These are phyloP conservation scores for Capillidium heterosporum DNA, from an alignment of 371 early-diverging fungal species.

Conservation along the genomic window DNA sequence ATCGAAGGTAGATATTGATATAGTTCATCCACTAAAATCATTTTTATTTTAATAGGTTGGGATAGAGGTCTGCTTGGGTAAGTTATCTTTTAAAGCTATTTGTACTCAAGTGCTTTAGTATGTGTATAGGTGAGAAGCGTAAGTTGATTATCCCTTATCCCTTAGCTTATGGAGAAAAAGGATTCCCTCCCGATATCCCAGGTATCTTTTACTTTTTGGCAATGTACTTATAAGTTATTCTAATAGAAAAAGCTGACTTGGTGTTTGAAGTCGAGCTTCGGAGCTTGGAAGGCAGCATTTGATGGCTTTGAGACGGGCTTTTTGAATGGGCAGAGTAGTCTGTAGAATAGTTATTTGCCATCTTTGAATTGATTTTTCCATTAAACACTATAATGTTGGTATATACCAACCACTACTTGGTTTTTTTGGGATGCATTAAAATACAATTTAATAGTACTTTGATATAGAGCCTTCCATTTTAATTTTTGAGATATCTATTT, in stretches of 20 bases:
- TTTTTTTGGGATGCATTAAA: no score
- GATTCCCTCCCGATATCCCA: constrained; percentile 3
- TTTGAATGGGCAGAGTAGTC: no score
- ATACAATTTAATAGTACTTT: no score
- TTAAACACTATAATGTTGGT: no score
- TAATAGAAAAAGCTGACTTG: constrained; percentile 23
- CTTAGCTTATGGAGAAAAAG: constrained; percentile 13
- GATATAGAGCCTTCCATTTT: no score
- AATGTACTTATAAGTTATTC: neutral
- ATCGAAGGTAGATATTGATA: constrained; percentile 22
- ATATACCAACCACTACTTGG: no score
- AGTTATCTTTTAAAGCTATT: neutral
- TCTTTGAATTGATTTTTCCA: no score
- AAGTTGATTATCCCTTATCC: constrained; percentile 30
- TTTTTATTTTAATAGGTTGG: constrained; percentile 28
- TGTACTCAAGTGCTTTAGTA: constrained; percentile 9
- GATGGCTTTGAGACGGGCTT: no score
- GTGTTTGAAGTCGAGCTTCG: constrained; percentile 44
- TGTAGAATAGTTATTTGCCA: no score
- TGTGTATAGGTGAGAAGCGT: constrained; percentile 46
- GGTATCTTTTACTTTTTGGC: neutral
- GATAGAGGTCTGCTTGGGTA: constrained; percentile 57
- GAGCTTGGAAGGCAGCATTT: no score
- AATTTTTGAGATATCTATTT: no score
- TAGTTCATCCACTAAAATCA: neutral